phyloP scores from a whole-genome alignment of 2,329 filamentous ascomycete species.

The Fusarium subtropicale region DNA sequence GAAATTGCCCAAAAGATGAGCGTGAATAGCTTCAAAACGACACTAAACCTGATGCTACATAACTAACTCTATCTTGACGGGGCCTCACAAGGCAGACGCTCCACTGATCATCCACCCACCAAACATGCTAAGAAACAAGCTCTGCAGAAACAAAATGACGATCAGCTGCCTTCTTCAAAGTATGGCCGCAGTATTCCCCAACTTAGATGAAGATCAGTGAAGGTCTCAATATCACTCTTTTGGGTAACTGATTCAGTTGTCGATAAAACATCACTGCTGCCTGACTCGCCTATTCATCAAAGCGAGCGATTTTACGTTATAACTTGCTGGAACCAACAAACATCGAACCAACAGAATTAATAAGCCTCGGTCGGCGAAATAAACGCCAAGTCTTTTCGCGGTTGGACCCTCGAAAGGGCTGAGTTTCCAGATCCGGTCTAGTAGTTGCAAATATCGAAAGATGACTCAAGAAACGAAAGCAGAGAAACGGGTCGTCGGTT shows the following conservation, averaged over 20 bases:
- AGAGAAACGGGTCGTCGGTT: slow-evolving; percentile 13
- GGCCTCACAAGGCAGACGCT: neutral
- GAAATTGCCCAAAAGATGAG: slow-evolving; percentile 18
- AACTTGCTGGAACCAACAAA: neutral
- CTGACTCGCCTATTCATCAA: neutral
- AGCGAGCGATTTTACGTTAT: neutral
- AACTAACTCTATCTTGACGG: neutral
- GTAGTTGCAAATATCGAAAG: neutral
- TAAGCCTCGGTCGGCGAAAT: neutral
- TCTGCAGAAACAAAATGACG: neutral
- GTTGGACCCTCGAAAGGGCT: slow-evolving; percentile 5
- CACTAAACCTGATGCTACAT: slow-evolving; percentile 1
- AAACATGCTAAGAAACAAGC: neutral
- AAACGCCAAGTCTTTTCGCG: slow-evolving; percentile 11
- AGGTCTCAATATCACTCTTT: neutral
- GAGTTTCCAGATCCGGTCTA: slow-evolving; percentile 19
- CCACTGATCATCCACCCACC: slow-evolving; percentile 18
- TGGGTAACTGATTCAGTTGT: neutral
- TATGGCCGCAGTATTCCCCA: neutral
- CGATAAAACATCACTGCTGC: neutral
- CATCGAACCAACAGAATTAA: neutral
- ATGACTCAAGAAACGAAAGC: slow-evolving; percentile 1
- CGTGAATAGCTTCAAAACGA: neutral
- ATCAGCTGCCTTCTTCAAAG: neutral
- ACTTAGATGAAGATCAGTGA: neutral